Percentiles rank a stretch among this genome's conserved stretches.
Evolutionary conservation across 768 basidiomycete genomes (phyloP).

Genomic region (Phlebiopsis gigantea): DNA sequence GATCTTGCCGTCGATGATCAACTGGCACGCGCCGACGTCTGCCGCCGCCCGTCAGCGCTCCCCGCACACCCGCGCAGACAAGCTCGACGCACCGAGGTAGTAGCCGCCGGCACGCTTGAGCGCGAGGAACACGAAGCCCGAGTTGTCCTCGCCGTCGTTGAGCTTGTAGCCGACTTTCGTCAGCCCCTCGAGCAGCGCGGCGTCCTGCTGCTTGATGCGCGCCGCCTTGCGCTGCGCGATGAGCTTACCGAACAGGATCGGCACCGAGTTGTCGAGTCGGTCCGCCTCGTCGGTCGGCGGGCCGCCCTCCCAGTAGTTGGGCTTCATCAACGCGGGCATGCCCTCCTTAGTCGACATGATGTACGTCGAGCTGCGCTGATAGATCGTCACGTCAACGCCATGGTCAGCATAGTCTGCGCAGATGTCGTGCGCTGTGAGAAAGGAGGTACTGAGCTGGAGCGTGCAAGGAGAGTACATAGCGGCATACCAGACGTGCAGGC

Average conservation of each 20-base stretch:
- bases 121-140: conserved; percentile 45
- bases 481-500: conserved; percentile 54
- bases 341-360: conserved; percentile 37
- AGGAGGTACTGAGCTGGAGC: not conserved
- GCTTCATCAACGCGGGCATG: conserved; percentile 25
- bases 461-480: not conserved
- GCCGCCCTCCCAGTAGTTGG: conserved; percentile 39
- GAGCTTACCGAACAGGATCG: conserved; percentile 29
- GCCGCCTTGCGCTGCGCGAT: conserved; percentile 25
- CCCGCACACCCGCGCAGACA: too few relatives aligned
- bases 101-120: conserved; percentile 54
- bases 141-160: conserved; percentile 43
- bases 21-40: conserved; percentile 57
- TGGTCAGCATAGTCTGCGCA: conserved; percentile 39
- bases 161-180: conserved; percentile 51
- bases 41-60: not conserved
- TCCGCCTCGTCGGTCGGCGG: conserved; percentile 50
- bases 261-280: conserved; percentile 44
- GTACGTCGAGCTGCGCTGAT: conserved; percentile 50
- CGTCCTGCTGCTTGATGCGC: conserved; percentile 31
- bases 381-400: conserved; percentile 52
- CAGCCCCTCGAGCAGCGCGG: conserved; percentile 50
- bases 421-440: conserved; percentile 39
- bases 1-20: conserved; percentile 63
- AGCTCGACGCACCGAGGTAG: conserved; percentile 48